Percentiles rank a stretch among this genome's conserved stretches.
These are phyloP conservation scores for Aspergillus alliaceus DNA, from an alignment of 2,329 filamentous ascomycete genomes.

Conservation along the genomic window DNA sequence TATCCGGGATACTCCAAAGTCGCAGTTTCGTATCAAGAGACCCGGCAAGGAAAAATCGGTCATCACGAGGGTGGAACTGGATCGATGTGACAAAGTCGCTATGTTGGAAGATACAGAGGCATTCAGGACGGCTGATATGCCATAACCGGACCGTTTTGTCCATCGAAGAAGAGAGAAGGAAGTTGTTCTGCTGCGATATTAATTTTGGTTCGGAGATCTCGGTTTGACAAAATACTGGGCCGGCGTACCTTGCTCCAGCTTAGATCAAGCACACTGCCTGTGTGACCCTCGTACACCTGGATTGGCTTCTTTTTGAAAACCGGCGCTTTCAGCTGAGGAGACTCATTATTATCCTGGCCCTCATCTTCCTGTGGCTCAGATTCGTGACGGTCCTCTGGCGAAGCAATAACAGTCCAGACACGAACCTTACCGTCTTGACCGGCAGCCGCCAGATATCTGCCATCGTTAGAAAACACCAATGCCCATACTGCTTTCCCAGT, in stretches of 20 bases:
- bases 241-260: constrained; percentile 85
- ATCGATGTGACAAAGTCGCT: constrained; percentile 94
- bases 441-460: constrained; percentile 85
- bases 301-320: constrained; percentile 81
- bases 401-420: constrained; percentile 85
- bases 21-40: constrained; percentile 85
- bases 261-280: constrained; percentile 80
- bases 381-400: constrained; percentile 71
- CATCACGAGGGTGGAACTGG: constrained; percentile 89
- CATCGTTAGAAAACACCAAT: constrained; percentile 88
- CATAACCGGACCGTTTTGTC: constrained; percentile 95
- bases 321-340: constrained; percentile 76
- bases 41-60: constrained; percentile 93
- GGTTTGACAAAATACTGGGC: background rate
- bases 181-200: constrained; percentile 67
- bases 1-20: constrained; percentile 96
- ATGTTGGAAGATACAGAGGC: constrained; percentile 90
- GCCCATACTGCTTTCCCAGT: constrained; percentile 78
- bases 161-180: constrained; percentile 93
- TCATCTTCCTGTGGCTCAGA: constrained; percentile 71
- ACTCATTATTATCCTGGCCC: constrained; percentile 47
- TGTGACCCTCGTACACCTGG: constrained; percentile 80
- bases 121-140: constrained; percentile 84
- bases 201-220: background rate
- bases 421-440: constrained; percentile 84